phyloP scores from a whole-genome alignment of 805 yeast species.

The Metschnikowia kunwiensis region DNA sequence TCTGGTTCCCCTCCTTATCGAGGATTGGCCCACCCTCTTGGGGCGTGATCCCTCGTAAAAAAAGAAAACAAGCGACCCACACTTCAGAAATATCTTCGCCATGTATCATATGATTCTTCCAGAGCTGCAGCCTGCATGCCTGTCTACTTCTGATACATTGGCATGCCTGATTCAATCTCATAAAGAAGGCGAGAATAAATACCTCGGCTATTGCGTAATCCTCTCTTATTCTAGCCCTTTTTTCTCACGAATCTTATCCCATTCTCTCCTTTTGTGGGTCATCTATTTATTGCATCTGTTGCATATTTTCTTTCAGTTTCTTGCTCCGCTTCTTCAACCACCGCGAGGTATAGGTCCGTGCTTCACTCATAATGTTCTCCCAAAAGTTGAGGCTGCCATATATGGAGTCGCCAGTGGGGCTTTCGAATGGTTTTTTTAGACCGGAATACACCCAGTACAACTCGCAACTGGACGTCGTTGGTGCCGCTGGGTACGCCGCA shows the following conservation, averaged over 20 bases:
- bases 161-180: constrained; percentile 8
- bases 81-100: constrained; percentile 3
- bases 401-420: constrained; percentile 9
- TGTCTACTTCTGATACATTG: constrained; percentile 9
- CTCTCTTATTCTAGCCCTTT: constrained; percentile 1
- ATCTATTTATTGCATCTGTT: background rate
- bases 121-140: constrained; percentile 8
- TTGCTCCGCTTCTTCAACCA: background rate
- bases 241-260: constrained; percentile 1
- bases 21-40: constrained; percentile 2
- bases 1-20: constrained; percentile 1
- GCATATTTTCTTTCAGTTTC: background rate
- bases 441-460: constrained; percentile 9
- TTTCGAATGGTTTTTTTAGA: constrained; percentile 8
- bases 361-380: constrained; percentile 9
- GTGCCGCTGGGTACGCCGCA: background rate
- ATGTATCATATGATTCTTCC: constrained; percentile 10
- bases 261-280: background rate
- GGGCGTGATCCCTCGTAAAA: constrained; percentile 4
- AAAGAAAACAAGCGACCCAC: constrained; percentile 10
- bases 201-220: constrained; percentile 8
- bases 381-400: constrained; percentile 12
- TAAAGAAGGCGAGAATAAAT: constrained; percentile 6
- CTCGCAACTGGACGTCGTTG: constrained; percentile 5
- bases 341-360: too few species aligned